Percentiles rank a stretch among this genome's conserved stretches.
These are phyloP conservation scores for Apiospora phragmitis DNA, from an alignment of 2,329 filamentous ascomycete species.

Conservation along the genomic window DNA sequence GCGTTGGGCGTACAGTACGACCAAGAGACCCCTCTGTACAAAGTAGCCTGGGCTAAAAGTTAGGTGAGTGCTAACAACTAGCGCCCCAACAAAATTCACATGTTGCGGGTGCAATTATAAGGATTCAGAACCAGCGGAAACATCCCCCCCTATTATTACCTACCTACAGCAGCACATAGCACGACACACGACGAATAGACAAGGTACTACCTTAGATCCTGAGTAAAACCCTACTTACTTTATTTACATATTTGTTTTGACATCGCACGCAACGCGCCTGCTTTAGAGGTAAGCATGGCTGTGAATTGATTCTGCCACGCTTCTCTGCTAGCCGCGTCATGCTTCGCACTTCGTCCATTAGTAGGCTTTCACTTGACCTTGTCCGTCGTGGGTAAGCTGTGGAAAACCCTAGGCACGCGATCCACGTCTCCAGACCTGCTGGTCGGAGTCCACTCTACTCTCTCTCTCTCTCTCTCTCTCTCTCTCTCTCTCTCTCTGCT, in stretches of 20 bases:
- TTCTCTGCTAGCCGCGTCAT: neutral
- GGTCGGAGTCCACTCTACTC: neutral
- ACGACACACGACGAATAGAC: neutral
- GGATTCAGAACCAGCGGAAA: neutral
- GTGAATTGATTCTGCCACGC: neutral
- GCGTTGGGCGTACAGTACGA: neutral
- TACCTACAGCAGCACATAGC: neutral
- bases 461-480: no score
- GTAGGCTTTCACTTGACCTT: neutral
- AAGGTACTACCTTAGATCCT: neutral
- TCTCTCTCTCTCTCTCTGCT: neutral
- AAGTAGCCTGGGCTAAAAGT: neutral
- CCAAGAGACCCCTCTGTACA: neutral
- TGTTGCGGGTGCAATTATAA: neutral
- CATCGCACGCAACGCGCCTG: neutral
- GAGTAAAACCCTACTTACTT: no score
- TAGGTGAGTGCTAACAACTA: neutral
- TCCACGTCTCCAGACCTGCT: neutral
- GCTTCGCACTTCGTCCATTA: neutral
- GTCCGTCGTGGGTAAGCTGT: neutral
- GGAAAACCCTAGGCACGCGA: slow-evolving; percentile 1
- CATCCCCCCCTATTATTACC: neutral
- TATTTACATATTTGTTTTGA: neutral
- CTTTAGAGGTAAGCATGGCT: neutral
- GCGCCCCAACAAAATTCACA: slow-evolving; percentile 13